These are phyloP conservation scores for Penicillium manginii DNA, from an alignment of 495 filamentous ascomycete genomes.

Conservation along the genomic window DNA sequence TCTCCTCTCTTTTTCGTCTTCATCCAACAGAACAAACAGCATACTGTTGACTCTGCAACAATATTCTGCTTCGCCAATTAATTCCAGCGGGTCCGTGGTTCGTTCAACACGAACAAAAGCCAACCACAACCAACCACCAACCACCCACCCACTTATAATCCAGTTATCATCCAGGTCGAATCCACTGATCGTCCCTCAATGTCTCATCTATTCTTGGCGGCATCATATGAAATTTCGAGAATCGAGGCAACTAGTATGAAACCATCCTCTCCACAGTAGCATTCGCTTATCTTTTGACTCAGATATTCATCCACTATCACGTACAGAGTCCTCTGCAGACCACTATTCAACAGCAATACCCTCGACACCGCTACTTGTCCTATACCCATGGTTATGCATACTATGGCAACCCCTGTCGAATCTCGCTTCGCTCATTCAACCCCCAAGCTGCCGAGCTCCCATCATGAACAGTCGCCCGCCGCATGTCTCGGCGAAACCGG, in stretches of 20 bases:
- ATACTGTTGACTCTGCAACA: neutral
- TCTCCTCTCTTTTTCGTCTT: neutral
- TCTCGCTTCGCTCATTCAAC: constrained; percentile 36
- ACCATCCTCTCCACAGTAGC: neutral
- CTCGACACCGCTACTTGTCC: too few relatives aligned
- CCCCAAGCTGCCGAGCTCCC: constrained; percentile 40
- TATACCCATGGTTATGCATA: too few relatives aligned
- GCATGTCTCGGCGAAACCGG: constrained; percentile 54
- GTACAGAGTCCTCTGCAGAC: too few relatives aligned
- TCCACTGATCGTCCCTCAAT: constrained; percentile 7
- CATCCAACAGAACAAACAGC: neutral
- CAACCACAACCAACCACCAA: neutral
- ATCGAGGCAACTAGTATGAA: neutral
- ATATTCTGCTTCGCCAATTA: neutral
- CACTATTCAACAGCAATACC: too few relatives aligned
- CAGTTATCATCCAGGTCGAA: too few relatives aligned
- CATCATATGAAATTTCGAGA: constrained; percentile 9
- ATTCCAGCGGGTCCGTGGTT: constrained; percentile 5
- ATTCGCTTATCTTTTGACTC: neutral
- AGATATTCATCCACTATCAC: too few relatives aligned
- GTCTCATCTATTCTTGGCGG: constrained; percentile 19
- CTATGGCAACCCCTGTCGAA: constrained; percentile 21
- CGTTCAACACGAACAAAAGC: constrained; percentile 3
- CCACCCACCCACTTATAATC: too few relatives aligned
- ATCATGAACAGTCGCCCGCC: constrained; percentile 60